A percentile compares a stretch with the other conserved stretches of the same genome.
Conservation (phyloP, 1,284 basidiomycete genomes). For the Ustilago esculenta region DNA sequence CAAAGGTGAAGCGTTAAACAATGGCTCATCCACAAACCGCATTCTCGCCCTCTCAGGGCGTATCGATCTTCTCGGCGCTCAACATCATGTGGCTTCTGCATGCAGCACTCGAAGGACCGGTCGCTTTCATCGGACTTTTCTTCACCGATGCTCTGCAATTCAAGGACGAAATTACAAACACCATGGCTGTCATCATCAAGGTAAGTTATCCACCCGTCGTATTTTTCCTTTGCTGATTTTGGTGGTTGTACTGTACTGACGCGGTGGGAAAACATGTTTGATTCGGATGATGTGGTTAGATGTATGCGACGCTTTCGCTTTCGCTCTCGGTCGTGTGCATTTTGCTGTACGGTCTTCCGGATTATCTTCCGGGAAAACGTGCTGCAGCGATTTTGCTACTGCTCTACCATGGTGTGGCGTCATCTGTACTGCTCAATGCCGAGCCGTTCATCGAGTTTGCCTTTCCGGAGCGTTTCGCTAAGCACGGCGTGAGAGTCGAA, state of each 20-base stretch:
- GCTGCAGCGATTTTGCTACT: slow-evolving; percentile 79
- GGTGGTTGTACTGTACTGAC: too few species aligned
- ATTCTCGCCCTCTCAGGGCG: slow-evolving; percentile 19
- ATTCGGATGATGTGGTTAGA: too few species aligned
- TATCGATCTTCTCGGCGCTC: slow-evolving; percentile 18
- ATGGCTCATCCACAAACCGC: slow-evolving; percentile 50
- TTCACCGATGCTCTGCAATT: slow-evolving; percentile 76
- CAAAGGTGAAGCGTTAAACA: neutral
- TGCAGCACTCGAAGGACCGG: slow-evolving; percentile 78
- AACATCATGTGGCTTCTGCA: slow-evolving; percentile 76
- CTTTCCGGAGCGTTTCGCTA: slow-evolving; percentile 74
- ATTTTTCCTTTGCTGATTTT: too few species aligned
- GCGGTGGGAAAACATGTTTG: too few species aligned
- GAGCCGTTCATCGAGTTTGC: slow-evolving; percentile 80
- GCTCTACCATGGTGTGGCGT: slow-evolving; percentile 78
- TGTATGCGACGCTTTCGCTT: slow-evolving; percentile 26
- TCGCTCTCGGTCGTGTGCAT: slow-evolving; percentile 38
- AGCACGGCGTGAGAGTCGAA: slow-evolving; percentile 61
- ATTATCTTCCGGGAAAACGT: slow-evolving; percentile 84
- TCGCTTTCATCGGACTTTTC: slow-evolving; percentile 78
- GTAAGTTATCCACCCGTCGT: slow-evolving; percentile 70
- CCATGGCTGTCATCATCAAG: slow-evolving; percentile 78
- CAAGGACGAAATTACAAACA: slow-evolving; percentile 78
- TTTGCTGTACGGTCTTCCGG: slow-evolving; percentile 67
- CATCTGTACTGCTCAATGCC: slow-evolving; percentile 78